Evolutionary conservation across 306 rosid genomes (phyloP), one percentile per base, ranked within the genome.

Genomic region (Begonia loranthoides): DNA sequence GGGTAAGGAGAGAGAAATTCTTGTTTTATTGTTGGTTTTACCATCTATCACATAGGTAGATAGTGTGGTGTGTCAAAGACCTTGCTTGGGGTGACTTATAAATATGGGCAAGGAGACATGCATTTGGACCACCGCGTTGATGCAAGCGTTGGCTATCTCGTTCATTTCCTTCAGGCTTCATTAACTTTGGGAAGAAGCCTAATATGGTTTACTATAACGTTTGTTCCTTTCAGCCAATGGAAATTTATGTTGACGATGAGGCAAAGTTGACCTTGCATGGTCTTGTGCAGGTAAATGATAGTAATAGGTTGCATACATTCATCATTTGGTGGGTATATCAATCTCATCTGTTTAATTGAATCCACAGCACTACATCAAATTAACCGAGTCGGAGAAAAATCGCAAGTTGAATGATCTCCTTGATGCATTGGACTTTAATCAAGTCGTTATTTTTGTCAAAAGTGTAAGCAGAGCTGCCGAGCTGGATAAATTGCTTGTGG

Each of bases 191-290:
- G 89, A 82, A 73, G 80, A 43, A 13, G n/a, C 15, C 47, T 87
- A 86, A 86, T 81, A 66, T 78, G 76, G 80, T 92, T 83, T 83
- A 74, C 78, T 78, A 69, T 83, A 75, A 80, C 78, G 68, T 86
- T 81, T 92, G 80, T 86, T 86, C 86, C 79, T 92, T 92, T 80
- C 99, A 92, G 99, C 99, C 99, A 15, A 92, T 92, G 99, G 99
- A 92, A 92, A 92, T 92, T 57, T 92, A 92, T 80, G 99, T 92
- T 34, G 99, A 92, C 3, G 99, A 92, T 3, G 99, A 92, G 72
- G 95, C 99, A 62, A 92, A 92, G 75, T 60, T 92, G 85, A 92
- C 99, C 40, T 79, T 92, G 64, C 87, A 55, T 49, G 99, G 99
- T 48, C 95, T 90, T 60, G 99, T 90, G 52, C 99, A 90, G 96